phyloP scores from a whole-genome alignment of 2,329 filamentous ascomycete species.

The Chaetomiaceae sp. region DNA sequence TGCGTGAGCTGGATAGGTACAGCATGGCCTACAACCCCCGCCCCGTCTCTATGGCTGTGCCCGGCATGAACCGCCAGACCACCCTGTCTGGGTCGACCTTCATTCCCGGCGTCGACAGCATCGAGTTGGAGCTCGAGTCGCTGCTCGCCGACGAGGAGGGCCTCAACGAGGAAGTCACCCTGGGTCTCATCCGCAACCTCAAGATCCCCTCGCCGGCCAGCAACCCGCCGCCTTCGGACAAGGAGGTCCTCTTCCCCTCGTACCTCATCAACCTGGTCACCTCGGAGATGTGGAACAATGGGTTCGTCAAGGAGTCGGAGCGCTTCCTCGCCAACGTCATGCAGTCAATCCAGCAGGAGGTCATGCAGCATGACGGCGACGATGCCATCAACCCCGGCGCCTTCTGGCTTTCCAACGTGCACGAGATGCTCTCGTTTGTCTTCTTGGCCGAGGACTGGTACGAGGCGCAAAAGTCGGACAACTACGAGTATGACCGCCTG shows the following conservation, averaged over 20 bases:
- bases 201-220: constrained; percentile 90
- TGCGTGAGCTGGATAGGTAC: constrained; percentile 81
- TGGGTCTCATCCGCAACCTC: constrained; percentile 92
- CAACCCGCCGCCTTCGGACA: constrained; percentile 88
- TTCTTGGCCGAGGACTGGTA: constrained; percentile 99
- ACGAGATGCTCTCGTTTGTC: constrained; percentile 99
- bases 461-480: constrained; percentile 97
- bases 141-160: constrained; percentile 93
- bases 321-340: constrained; percentile 98
- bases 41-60: constrained; percentile 92
- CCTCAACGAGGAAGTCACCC: constrained; percentile 92
- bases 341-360: constrained; percentile 98
- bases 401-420: constrained; percentile 98
- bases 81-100: constrained; percentile 68
- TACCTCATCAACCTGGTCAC: constrained; percentile 99
- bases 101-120: constrained; percentile 76
- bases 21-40: constrained; percentile 90
- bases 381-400: constrained; percentile 95
- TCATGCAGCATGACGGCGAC: constrained; percentile 97
- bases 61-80: constrained; percentile 57
- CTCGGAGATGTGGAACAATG: constrained; percentile 99
- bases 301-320: constrained; percentile 98
- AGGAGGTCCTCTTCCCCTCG: constrained; percentile 96
- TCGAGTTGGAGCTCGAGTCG: constrained; percentile 91
- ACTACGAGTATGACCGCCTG: constrained; percentile 96